These are phyloP conservation scores for Colletotrichum tabaci DNA, from an alignment of 2,329 filamentous ascomycete genomes.

Conservation along the genomic window DNA sequence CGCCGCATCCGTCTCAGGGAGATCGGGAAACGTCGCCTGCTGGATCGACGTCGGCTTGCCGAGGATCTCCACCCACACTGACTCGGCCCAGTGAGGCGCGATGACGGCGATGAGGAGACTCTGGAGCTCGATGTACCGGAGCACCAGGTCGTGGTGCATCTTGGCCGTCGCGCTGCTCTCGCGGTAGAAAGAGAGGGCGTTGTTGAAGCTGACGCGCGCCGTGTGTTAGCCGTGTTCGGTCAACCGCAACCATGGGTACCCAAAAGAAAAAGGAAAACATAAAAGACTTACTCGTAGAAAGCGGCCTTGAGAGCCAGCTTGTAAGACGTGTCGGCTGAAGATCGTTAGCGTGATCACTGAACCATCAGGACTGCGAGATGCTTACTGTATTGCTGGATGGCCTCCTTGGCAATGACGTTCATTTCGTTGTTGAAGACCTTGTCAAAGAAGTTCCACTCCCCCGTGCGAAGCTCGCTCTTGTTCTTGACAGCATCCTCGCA, in stretches of 20 bases:
- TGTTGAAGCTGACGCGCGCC: slow-evolving; percentile 69
- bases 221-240: slow-evolving; percentile 11
- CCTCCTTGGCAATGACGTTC: slow-evolving; percentile 85
- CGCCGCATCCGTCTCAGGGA: slow-evolving; percentile 74
- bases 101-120: slow-evolving; percentile 86
- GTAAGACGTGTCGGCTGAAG: slow-evolving; percentile 39
- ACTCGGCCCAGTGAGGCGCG: slow-evolving; percentile 93
- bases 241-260: neutral
- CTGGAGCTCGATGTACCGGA: slow-evolving; percentile 89
- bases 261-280: too few relatives aligned
- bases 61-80: slow-evolving; percentile 94
- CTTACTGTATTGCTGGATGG: slow-evolving; percentile 78
- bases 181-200: slow-evolving; percentile 90
- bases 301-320: slow-evolving; percentile 88
- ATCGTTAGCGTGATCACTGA: neutral
- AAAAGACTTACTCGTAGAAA: slow-evolving; percentile 77
- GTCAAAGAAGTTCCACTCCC: slow-evolving; percentile 86
- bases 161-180: slow-evolving; percentile 85
- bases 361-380: neutral
- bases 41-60: slow-evolving; percentile 84
- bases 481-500: slow-evolving; percentile 87
- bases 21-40: slow-evolving; percentile 80
- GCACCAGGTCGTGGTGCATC: slow-evolving; percentile 87
- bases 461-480: slow-evolving; percentile 80
- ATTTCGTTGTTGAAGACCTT: slow-evolving; percentile 94